A percentile compares a stretch with the other conserved stretches of the same genome.
phyloP scores from a whole-genome alignment of 805 yeast genomes.

The Millerozyma acaciae region DNA sequence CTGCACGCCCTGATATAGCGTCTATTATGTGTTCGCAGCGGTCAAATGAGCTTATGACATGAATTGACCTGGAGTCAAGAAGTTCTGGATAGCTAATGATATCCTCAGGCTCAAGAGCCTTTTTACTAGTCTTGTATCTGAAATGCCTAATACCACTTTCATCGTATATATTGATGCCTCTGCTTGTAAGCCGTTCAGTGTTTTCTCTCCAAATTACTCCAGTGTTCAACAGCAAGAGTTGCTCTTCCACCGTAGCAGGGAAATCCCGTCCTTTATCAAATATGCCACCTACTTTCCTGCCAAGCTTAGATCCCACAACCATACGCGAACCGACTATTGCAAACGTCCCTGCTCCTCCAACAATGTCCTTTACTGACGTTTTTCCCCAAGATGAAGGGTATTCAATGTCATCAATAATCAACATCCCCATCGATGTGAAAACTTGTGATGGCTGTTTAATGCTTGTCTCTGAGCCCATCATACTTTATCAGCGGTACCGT shows the following conservation, averaged over 20 bases:
- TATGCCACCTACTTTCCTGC: slow-evolving; percentile 54
- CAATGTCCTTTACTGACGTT: slow-evolving; percentile 43
- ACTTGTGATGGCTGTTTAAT: too few species aligned
- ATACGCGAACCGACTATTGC: slow-evolving; percentile 73
- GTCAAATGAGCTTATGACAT: slow-evolving; percentile 70
- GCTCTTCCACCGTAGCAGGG: slow-evolving; percentile 44
- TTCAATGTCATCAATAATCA: slow-evolving; percentile 83
- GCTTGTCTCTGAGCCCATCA: too few species aligned
- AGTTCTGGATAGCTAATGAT: slow-evolving; percentile 36
- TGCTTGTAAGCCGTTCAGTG: slow-evolving; percentile 56
- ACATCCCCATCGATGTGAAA: slow-evolving; percentile 79
- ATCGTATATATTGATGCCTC: slow-evolving; percentile 77
- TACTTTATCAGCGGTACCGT: too few species aligned
- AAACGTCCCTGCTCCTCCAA: slow-evolving; percentile 91
- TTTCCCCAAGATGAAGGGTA: slow-evolving; percentile 39
- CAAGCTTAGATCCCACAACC: slow-evolving; percentile 34
- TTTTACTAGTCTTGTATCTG: slow-evolving; percentile 58
- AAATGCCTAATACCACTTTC: slow-evolving; percentile 55
- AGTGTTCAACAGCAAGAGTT: slow-evolving; percentile 57
- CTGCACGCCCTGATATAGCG: slow-evolving; percentile 21
- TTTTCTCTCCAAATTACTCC: slow-evolving; percentile 56
- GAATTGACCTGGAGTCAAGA: slow-evolving; percentile 45
- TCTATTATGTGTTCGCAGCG: slow-evolving; percentile 50
- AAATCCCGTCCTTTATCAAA: slow-evolving; percentile 81
- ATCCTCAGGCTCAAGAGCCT: slow-evolving; percentile 56